Evolutionary conservation across 2,329 filamentous ascomycete genomes (phyloP).

Genomic region (Fusarium graminum): DNA sequence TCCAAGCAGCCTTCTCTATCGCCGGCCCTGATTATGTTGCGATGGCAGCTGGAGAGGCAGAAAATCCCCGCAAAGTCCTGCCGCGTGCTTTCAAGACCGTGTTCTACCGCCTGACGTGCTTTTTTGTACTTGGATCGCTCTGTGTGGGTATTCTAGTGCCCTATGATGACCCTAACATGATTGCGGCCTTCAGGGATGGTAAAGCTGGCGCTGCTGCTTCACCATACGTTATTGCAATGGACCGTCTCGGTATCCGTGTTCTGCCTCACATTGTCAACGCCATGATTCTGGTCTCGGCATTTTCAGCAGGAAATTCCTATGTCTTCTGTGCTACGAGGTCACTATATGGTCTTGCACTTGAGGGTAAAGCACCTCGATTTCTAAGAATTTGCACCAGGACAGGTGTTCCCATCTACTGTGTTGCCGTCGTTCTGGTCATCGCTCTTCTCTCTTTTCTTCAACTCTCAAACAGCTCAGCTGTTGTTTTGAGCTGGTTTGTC

Average conservation of each 20-base stretch:
- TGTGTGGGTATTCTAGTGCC: constrained; percentile 79
- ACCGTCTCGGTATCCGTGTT: constrained; percentile 70
- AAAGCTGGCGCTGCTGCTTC: constrained; percentile 77
- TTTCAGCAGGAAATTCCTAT: constrained; percentile 75
- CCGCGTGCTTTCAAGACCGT: constrained; percentile 82
- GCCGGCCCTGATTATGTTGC: constrained; percentile 76
- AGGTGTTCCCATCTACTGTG: constrained; percentile 82
- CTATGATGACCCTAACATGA: constrained; percentile 74
- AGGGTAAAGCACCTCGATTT: constrained; percentile 73
- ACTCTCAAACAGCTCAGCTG: constrained; percentile 72
- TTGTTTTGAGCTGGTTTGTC: constrained; percentile 80
- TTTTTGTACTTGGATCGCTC: constrained; percentile 81
- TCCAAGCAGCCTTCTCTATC: constrained; percentile 76
- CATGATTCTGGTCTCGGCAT: constrained; percentile 75
- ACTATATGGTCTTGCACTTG: constrained; percentile 75
- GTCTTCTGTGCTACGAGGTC: constrained; percentile 76
- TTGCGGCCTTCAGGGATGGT: constrained; percentile 68
- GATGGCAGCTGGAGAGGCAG: constrained; percentile 77
- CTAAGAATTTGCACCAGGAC: constrained; percentile 71
- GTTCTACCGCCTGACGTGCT: constrained; percentile 80
- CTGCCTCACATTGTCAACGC: constrained; percentile 81
- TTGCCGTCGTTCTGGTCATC: constrained; percentile 74
- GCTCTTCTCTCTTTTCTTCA: constrained; percentile 80
- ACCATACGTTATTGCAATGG: constrained; percentile 76
- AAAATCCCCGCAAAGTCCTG: constrained; percentile 77